Conservation (phyloP, 352 stramenopile genomes). For the Globisporangium recalcitrans region DNA sequence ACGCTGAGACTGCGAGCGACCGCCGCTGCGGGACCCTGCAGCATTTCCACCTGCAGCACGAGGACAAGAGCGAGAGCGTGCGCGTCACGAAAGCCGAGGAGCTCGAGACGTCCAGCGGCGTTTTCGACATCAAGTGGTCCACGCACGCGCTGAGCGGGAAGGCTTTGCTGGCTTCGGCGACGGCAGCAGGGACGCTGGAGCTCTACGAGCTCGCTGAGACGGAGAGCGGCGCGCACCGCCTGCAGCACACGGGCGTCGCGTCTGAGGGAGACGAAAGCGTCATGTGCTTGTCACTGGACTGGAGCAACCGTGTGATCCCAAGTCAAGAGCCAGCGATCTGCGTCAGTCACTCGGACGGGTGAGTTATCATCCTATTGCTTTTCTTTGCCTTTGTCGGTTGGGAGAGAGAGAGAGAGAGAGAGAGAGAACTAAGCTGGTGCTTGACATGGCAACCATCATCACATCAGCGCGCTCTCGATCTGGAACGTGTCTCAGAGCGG, state of each 20-base stretch:
- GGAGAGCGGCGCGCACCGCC: slow-evolving; percentile 4
- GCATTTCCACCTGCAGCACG: slow-evolving; percentile 45
- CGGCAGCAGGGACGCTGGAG: slow-evolving; percentile 57
- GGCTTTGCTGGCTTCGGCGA: slow-evolving; percentile 57
- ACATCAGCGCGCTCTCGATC: slow-evolving; percentile 8
- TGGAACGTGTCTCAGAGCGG: slow-evolving; percentile 16
- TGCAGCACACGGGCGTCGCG: slow-evolving; percentile 33
- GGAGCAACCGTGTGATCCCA: slow-evolving; percentile 63
- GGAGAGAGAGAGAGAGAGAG: too few species aligned
- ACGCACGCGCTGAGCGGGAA: slow-evolving; percentile 40
- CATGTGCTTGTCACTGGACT: slow-evolving; percentile 85
- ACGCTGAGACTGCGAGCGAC: slow-evolving; percentile 21
- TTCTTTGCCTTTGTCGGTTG: not conserved
- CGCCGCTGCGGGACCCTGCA: slow-evolving; percentile 62
- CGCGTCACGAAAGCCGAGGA: slow-evolving; percentile 41
- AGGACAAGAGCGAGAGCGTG: slow-evolving; percentile 24
- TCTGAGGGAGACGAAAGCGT: slow-evolving; percentile 31
- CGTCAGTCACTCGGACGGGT: slow-evolving; percentile 83
- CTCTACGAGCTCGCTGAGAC: slow-evolving; percentile 39
- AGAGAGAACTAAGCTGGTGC: not conserved
- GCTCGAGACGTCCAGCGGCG: slow-evolving; percentile 43
- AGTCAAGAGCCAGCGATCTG: slow-evolving; percentile 52
- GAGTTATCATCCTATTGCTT: slow-evolving; percentile 10
- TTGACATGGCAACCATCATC: not conserved
- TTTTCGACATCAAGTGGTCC: slow-evolving; percentile 86